These are phyloP conservation scores for Trichoderma asperelloides DNA, from an alignment of 495 filamentous ascomycete species.

Conservation along the genomic window DNA sequence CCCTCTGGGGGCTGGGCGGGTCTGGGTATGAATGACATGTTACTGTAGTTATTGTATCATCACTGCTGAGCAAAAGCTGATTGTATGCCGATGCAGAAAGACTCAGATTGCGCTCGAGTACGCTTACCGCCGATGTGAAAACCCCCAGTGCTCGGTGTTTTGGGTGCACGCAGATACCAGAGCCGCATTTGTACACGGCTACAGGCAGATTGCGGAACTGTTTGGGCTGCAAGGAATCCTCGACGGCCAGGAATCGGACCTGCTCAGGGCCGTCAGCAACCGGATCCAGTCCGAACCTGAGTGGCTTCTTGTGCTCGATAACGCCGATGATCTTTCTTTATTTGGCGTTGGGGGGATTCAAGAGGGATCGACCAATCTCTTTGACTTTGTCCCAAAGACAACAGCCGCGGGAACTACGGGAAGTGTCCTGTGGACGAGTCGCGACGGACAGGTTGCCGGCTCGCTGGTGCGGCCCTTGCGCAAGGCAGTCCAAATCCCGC, in stretches of 20 bases:
- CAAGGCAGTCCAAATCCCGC: slow-evolving; percentile 11
- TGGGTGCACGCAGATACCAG: slow-evolving; percentile 25
- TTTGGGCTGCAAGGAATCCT: slow-evolving; percentile 15
- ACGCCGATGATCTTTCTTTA: slow-evolving; percentile 24
- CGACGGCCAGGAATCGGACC: slow-evolving; percentile 9
- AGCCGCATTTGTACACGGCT: slow-evolving; percentile 22
- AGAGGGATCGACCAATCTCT: slow-evolving; percentile 2
- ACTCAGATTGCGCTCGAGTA: slow-evolving; percentile 7
- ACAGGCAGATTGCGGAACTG: slow-evolving; percentile 19
- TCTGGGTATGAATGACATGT: neutral
- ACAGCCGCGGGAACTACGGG: slow-evolving; percentile 12
- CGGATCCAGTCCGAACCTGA: slow-evolving; percentile 14
- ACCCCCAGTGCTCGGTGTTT: slow-evolving; percentile 21
- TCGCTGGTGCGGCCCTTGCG: slow-evolving; percentile 10
- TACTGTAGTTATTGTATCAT: neutral
- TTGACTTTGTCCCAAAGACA: slow-evolving; percentile 15
- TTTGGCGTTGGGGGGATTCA: slow-evolving; percentile 15
- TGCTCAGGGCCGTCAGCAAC: slow-evolving; percentile 12
- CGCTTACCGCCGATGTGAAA: slow-evolving; percentile 17
- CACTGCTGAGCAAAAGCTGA: neutral
- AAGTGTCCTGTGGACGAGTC: slow-evolving; percentile 26
- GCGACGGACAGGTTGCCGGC: slow-evolving; percentile 17
- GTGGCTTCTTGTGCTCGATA: slow-evolving; percentile 32
- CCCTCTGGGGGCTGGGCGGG: slow-evolving; percentile 8
- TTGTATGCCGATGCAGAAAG: neutral